A percentile compares a stretch with the other conserved stretches of the same genome.
phyloP scores from a whole-genome alignment of 345 rosid genomes.

The Dipteronia sinensis region DNA sequence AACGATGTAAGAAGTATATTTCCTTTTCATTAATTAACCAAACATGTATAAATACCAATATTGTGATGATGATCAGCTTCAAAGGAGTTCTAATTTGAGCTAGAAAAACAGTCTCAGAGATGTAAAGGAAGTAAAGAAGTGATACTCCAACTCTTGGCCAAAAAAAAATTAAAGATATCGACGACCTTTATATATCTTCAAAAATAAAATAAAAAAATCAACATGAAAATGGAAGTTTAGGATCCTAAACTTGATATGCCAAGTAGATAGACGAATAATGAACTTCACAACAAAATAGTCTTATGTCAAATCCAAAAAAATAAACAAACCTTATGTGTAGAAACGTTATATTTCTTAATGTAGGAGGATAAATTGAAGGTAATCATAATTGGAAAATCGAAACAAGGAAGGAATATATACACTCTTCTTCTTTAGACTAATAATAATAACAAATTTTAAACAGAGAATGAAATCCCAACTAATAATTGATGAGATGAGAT shows the following conservation, averaged over 20 bases:
- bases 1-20: slow-evolving; percentile 25
- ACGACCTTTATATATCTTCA: not conserved
- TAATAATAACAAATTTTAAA: too few species aligned
- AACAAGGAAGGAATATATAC: not conserved
- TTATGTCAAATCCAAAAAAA: not conserved
- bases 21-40: slow-evolving; percentile 25
- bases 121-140: not conserved
- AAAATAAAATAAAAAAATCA: not conserved
- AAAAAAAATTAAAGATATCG: not conserved
- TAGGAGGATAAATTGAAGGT: not conserved
- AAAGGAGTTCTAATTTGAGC: slow-evolving; percentile 13
- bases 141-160: not conserved
- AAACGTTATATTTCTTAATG: not conserved
- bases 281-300: not conserved
- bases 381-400: not conserved
- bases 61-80: not conserved
- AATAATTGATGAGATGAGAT: not conserved
- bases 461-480: not conserved
- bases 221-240: not conserved
- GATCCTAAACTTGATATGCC: not conserved
- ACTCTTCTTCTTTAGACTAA: not conserved
- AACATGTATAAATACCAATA: slow-evolving; percentile 12
- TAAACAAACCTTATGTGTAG: not conserved
- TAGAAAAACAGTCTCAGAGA: not conserved
- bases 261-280: not conserved